Percentiles rank a stretch among this genome's conserved stretches.
phyloP scores from a whole-genome alignment of 768 basidiomycete genomes.

The Boletus patriciae region DNA sequence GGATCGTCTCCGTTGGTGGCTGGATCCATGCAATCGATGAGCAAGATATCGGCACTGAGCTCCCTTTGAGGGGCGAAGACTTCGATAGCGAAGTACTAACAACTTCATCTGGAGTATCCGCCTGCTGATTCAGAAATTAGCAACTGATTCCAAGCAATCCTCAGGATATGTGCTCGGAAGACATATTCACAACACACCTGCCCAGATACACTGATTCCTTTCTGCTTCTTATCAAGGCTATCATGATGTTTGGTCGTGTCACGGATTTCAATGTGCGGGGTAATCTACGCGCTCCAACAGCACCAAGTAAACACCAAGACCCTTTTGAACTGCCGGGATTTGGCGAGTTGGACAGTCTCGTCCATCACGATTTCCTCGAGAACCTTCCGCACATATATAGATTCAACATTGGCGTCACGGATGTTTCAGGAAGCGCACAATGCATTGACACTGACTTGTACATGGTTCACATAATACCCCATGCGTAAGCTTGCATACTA shows the following conservation, averaged over 20 bases:
- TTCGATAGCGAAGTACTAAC: conserved; percentile 69
- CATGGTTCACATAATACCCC: conserved; percentile 83
- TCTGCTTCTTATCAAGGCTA: conserved; percentile 74
- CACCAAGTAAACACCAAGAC: conserved; percentile 70
- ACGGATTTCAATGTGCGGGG: conserved; percentile 83
- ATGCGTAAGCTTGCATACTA: conserved; percentile 57
- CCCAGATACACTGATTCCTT: conserved; percentile 82
- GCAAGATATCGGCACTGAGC: conserved; percentile 79
- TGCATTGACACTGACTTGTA: conserved; percentile 80
- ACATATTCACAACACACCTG: conserved; percentile 69
- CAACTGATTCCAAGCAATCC: conserved; percentile 65
- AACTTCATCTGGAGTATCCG: background rate
- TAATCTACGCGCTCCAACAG: conserved; percentile 63
- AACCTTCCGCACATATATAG: conserved; percentile 69
- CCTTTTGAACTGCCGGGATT: conserved; percentile 70
- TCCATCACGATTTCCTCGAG: conserved; percentile 64
- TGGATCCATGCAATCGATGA: conserved; percentile 88
- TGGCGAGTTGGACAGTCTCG: conserved; percentile 65
- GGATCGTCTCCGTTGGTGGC: conserved; percentile 76
- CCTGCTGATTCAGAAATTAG: conserved; percentile 38
- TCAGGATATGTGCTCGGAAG: conserved; percentile 63
- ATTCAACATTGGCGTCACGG: conserved; percentile 61
- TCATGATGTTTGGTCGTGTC: conserved; percentile 83
- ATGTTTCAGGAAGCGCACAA: conserved; percentile 52
- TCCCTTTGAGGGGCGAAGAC: conserved; percentile 72